A percentile compares a stretch with the other conserved stretches of the same genome.
phyloP scores from a whole-genome alignment of 768 basidiomycete species.

The Pulveroboletus sp. region DNA sequence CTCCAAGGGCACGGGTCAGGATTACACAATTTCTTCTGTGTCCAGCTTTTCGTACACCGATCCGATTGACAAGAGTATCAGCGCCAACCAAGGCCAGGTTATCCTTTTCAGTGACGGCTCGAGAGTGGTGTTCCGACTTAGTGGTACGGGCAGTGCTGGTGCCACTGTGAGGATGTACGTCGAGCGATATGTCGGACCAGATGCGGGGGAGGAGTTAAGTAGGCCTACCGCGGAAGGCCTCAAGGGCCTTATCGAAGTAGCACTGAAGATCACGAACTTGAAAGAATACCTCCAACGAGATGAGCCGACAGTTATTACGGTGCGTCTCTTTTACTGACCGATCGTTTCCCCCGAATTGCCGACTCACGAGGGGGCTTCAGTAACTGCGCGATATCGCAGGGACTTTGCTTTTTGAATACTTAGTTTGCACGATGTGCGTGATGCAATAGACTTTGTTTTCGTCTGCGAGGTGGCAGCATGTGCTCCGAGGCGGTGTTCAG shows the following conservation, averaged over 20 bases:
- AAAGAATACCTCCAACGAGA: slow-evolving; percentile 82
- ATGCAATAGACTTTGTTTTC: slow-evolving; percentile 10
- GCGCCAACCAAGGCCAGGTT: slow-evolving; percentile 94
- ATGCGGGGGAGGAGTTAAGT: slow-evolving; percentile 65
- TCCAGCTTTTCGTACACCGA: slow-evolving; percentile 96
- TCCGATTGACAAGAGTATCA: slow-evolving; percentile 93
- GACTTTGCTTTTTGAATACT: neutral
- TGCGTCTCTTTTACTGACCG: slow-evolving; percentile 33
- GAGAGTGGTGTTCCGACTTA: slow-evolving; percentile 91
- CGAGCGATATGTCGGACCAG: slow-evolving; percentile 80
- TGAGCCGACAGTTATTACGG: slow-evolving; percentile 95
- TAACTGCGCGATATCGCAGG: slow-evolving; percentile 9
- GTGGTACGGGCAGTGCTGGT: slow-evolving; percentile 93
- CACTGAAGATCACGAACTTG: slow-evolving; percentile 79
- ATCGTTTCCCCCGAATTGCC: slow-evolving; percentile 1
- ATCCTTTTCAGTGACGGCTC: slow-evolving; percentile 89
- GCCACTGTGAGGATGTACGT: slow-evolving; percentile 97
- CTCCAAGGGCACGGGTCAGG: slow-evolving; percentile 60
- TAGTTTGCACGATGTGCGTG: slow-evolving; percentile 15
- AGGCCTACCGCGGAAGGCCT: slow-evolving; percentile 85
- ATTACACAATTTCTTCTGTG: slow-evolving; percentile 72
- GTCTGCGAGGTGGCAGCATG: neutral
- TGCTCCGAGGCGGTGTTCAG: neutral
- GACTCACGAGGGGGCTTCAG: slow-evolving; percentile 5
- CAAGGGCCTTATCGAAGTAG: slow-evolving; percentile 94